Evolutionary conservation across 208 protist species (phyloP), one percentile per base, ranked within the genome.

Genomic region (Giardia duodenalis): DNA sequence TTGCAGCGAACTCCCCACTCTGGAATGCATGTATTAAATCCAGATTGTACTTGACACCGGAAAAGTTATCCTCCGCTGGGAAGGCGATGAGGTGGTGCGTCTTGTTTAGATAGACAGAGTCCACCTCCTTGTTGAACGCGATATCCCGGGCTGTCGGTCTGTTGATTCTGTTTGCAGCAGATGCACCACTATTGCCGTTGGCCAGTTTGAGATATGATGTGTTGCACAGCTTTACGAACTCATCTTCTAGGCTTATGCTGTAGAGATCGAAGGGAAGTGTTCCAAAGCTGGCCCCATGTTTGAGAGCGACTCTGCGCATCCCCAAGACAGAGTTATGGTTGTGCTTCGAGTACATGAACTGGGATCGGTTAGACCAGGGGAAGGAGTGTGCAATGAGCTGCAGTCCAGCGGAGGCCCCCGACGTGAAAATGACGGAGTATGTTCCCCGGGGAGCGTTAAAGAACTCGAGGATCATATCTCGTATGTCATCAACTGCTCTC

Each of bases 381-480:
- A 96, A 96, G 42, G 93, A 94, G n/a, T 96, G 94, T 0, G 46
- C 96, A 4, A 97, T 87, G 0, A 95, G 76, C 43, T 96, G 94
- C 1, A 97, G 67, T 67, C 86, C 87, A 47, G 90, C 94, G 22
- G 96, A 96, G 30, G 92, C 57, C 44, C 95, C 95, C 4, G 92
- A 43, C 46, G 96, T 97, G 92, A 97, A 97, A 4, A 97, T 94
- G 2, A 97, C 92, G 44, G 92, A 88, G 89, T 97, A 97, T 3
- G 96, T 92, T 45, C 87, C 67, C 44, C 67, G 46, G 10, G 92
- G 67, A 45, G 94, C 93, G 76, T 96, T 95, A 76, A 97, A 97
- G 43, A 92, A 94, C 0, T 89, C 42, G 1, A 96, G 47, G 0
- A 97, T 92, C 44, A 4, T 39, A 0, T 93, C 48, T 47, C 96